These are phyloP conservation scores for Penicillium coffeae DNA, from an alignment of 495 filamentous ascomycete genomes.

Conservation along the genomic window DNA sequence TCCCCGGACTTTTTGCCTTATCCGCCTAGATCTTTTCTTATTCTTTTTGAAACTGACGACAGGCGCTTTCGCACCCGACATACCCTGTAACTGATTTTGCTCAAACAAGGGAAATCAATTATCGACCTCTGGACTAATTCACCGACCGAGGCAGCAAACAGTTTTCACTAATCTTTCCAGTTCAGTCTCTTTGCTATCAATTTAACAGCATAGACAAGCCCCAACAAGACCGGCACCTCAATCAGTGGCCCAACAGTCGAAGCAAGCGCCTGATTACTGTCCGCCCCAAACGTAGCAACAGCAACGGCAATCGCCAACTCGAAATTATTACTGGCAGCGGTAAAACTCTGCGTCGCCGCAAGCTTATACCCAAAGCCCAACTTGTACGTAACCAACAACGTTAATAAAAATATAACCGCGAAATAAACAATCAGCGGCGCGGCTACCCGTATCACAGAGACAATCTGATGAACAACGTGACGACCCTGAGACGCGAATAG, in stretches of 20 bases:
- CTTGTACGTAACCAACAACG: slow-evolving; percentile 52
- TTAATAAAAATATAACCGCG: slow-evolving; percentile 64
- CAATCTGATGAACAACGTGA: slow-evolving; percentile 79
- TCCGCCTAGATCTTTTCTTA: too few species aligned
- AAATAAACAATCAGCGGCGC: slow-evolving; percentile 83
- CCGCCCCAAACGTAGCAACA: slow-evolving; percentile 74
- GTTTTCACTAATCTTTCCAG: slow-evolving; percentile 21
- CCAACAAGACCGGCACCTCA: slow-evolving; percentile 83
- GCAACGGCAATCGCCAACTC: slow-evolving; percentile 92
- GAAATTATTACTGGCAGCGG: slow-evolving; percentile 94
- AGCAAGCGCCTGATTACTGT: slow-evolving; percentile 83
- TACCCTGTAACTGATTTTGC: too few species aligned
- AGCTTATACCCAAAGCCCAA: slow-evolving; percentile 73
- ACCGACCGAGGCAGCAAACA: too few species aligned
- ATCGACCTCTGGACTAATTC: too few species aligned
- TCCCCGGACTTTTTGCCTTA: too few species aligned
- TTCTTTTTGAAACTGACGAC: too few species aligned
- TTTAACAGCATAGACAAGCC: slow-evolving; percentile 73
- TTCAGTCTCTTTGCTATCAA: slow-evolving; percentile 15
- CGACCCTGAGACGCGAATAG: slow-evolving; percentile 79
- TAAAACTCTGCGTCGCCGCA: slow-evolving; percentile 81
- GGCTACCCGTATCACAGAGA: slow-evolving; percentile 73
- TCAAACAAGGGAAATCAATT: too few species aligned
- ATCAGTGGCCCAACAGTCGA: slow-evolving; percentile 87
- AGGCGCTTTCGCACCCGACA: too few species aligned